A percentile compares a stretch with the other conserved stretches of the same genome.
phyloP scores from a whole-genome alignment of 768 basidiomycete genomes.

The Phallus indusiatus region DNA sequence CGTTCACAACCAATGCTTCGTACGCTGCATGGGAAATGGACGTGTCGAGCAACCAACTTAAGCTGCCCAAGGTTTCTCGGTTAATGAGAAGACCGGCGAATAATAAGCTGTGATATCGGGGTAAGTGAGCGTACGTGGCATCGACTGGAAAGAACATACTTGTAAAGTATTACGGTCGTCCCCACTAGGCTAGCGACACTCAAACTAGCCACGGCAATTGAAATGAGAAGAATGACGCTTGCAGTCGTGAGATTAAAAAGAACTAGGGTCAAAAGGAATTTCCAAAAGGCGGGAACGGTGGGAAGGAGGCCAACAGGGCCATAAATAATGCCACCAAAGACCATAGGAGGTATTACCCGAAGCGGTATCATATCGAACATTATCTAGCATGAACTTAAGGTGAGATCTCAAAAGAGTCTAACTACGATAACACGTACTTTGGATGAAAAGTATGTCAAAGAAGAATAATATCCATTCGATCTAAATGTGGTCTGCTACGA shows the following conservation, averaged over 20 bases:
- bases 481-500: slow-evolving; percentile 28
- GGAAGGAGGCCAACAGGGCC: slow-evolving; percentile 92
- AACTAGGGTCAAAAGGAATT: slow-evolving; percentile 92
- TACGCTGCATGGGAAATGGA: slow-evolving; percentile 99
- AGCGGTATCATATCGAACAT: slow-evolving; percentile 95
- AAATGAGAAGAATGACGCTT: slow-evolving; percentile 82
- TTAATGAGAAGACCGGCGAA: slow-evolving; percentile 97
- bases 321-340: slow-evolving; percentile 95
- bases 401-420: neutral
- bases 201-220: slow-evolving; percentile 78
- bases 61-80: slow-evolving; percentile 66
- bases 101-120: slow-evolving; percentile 44
- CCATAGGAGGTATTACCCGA: slow-evolving; percentile 86
- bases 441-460: slow-evolving; percentile 92
- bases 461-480: slow-evolving; percentile 95
- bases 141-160: slow-evolving; percentile 44
- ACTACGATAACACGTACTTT: slow-evolving; percentile 44
- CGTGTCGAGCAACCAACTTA: slow-evolving; percentile 82
- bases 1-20: slow-evolving; percentile 96
- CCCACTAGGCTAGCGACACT: slow-evolving; percentile 92
- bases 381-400: slow-evolving; percentile 36
- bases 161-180: slow-evolving; percentile 95
- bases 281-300: slow-evolving; percentile 88
- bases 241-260: slow-evolving; percentile 96
- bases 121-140: neutral